These are phyloP conservation scores for Zelonia costaricensis DNA, from an alignment of 208 protist genomes.

Conservation along the genomic window DNA sequence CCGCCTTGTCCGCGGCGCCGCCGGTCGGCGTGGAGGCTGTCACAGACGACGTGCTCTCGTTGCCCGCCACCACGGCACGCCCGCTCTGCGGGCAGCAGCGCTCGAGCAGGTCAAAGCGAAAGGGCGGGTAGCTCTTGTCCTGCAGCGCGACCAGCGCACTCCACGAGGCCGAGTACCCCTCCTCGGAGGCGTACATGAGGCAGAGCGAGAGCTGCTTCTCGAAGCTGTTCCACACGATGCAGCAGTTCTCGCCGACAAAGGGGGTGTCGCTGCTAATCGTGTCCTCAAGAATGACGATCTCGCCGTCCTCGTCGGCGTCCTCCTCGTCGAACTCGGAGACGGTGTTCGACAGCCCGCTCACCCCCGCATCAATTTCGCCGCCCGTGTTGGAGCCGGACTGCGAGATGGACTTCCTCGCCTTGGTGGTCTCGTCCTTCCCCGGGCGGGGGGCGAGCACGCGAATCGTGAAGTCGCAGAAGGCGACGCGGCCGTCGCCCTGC, in stretches of 20 bases:
- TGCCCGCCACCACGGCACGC: neutral
- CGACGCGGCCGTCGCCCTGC: constrained; percentile 58
- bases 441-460: constrained; percentile 32
- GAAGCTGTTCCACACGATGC: constrained; percentile 88
- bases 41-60: constrained; percentile 11
- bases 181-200: constrained; percentile 77
- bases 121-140: constrained; percentile 64
- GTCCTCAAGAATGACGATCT: constrained; percentile 65
- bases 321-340: constrained; percentile 27
- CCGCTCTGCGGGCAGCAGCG: constrained; percentile 27
- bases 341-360: constrained; percentile 1
- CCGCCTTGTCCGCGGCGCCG: constrained; percentile 1
- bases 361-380: neutral
- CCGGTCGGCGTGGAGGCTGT: neutral
- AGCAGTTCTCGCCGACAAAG: constrained; percentile 85
- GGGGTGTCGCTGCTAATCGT: constrained; percentile 75
- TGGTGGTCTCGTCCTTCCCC: neutral
- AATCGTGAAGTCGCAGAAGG: constrained; percentile 68
- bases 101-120: constrained; percentile 54
- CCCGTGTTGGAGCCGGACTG: too few species aligned
- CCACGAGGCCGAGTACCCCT: constrained; percentile 75
- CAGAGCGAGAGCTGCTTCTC: constrained; percentile 75
- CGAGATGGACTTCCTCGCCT: constrained; percentile 17
- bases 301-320: constrained; percentile 22
- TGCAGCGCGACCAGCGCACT: constrained; percentile 73